Evolutionary conservation across 768 basidiomycete species (phyloP), one percentile per base, ranked within the genome.

Genomic region (Termitomyces heimii): DNA sequence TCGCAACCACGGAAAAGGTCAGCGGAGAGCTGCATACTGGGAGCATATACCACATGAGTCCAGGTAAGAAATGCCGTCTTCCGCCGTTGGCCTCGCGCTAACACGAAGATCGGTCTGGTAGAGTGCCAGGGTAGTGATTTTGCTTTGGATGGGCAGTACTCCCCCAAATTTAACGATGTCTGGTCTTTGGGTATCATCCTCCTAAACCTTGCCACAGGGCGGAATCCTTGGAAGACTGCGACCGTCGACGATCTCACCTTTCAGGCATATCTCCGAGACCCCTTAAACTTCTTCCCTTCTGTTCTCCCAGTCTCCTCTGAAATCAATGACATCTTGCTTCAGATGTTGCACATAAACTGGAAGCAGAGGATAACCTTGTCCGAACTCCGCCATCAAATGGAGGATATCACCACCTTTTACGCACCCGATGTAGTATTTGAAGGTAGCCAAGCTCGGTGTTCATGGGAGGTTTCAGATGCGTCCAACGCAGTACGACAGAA

Each of bases 11-110:
- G 22, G 93, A 96, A 61, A 83, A 82, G 67, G 76, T 82, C 55
- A 94, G 92, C 65, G 82, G 82, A 54, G 95, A 98, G 70, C 93
- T 94, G 71, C 84, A 92, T 52, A 97, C 94, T 35, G 95, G 95
- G n/a, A 94, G 92, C 65, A 84, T 94, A n/a, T 97, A 94, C 72
- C 96, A 97, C 73, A 95, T 98, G 89, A 94, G 92, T 66, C 95
- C 95, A 72, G 93, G 90, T 85, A 71, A 50, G 80, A 22, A 13
- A 22, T 5, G 16, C 37, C 26, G 5, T 28, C n/a, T 40, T 20
- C 18, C 26, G 13, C 10, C 9, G n/a, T 20, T 13, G 26, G 37
- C n/a, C 7, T 28, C 26, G 0, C 12, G n/a, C 26, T 40, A 14
- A 52, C 6, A n/a, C 10, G 35, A 39, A 28, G 18, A 1, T n/a